Evolutionary conservation across 176 grass and related monocot species (phyloP).

Genomic region (Oryza nivara): DNA sequence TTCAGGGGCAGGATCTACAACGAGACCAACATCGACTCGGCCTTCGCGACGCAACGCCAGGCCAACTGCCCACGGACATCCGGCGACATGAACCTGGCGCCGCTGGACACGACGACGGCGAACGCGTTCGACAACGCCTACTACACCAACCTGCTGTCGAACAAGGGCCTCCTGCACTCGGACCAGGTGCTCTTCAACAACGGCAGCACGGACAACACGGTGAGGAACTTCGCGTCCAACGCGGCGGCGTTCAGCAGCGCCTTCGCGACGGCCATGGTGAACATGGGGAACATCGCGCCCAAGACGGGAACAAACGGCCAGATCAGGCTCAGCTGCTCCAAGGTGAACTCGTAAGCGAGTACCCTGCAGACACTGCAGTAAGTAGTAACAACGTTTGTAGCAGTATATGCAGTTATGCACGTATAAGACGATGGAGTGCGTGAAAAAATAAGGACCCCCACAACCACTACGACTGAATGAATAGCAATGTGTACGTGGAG

Average conservation of each 20-base stretch:
- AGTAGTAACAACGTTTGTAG: too few relatives aligned
- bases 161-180: constrained; percentile 60
- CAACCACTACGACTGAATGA: background rate
- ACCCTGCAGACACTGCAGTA: too few relatives aligned
- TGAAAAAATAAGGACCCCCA: constrained; percentile 9
- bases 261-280: constrained; percentile 60
- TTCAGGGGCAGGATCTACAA: constrained; percentile 64
- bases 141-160: constrained; percentile 57
- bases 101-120: constrained; percentile 53
- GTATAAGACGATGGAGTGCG: background rate
- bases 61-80: constrained; percentile 41
- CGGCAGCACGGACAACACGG: constrained; percentile 42
- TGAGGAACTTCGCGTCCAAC: constrained; percentile 46
- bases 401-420: background rate
- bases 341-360: background rate
- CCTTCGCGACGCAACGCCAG: constrained; percentile 39
- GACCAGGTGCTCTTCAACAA: constrained; percentile 64
- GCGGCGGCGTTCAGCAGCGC: constrained; percentile 43
- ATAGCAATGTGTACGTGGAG: background rate
- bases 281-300: constrained; percentile 46
- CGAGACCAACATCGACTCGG: constrained; percentile 60
- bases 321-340: constrained; percentile 46
- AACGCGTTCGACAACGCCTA: constrained; percentile 55
- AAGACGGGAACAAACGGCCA: constrained; percentile 17
- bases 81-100: constrained; percentile 41